These are phyloP conservation scores for Aspergillus aculeatus DNA, from an alignment of 2,329 filamentous ascomycete species.

Conservation along the genomic window DNA sequence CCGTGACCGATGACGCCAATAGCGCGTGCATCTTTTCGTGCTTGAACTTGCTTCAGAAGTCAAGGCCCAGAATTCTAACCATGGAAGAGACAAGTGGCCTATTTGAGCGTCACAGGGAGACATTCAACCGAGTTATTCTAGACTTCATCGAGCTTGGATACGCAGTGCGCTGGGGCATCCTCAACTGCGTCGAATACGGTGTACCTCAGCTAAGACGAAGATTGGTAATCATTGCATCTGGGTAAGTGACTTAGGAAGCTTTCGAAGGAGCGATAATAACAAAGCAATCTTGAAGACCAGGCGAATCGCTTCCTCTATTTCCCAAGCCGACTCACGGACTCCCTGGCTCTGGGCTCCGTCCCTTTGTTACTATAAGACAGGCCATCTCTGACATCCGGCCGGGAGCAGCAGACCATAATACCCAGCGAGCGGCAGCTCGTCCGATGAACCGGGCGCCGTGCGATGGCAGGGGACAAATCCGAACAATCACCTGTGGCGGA, in stretches of 20 bases:
- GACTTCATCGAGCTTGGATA: slow-evolving; percentile 66
- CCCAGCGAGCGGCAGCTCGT: slow-evolving; percentile 24
- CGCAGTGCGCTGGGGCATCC: slow-evolving; percentile 66
- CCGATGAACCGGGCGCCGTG: slow-evolving; percentile 38
- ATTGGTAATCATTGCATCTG: slow-evolving; percentile 54
- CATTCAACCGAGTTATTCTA: slow-evolving; percentile 60
- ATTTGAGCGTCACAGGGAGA: slow-evolving; percentile 52
- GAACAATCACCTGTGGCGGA: slow-evolving; percentile 63
- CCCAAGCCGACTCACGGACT: slow-evolving; percentile 60
- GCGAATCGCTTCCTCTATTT: slow-evolving; percentile 67
- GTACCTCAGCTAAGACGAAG: slow-evolving; percentile 51
- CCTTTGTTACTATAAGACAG: slow-evolving; percentile 43
- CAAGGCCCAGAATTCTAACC: slow-evolving; percentile 68
- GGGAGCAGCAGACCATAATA: slow-evolving; percentile 45
- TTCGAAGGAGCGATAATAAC: not conserved
- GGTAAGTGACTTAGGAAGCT: slow-evolving; percentile 38
- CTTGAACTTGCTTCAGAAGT: slow-evolving; percentile 55
- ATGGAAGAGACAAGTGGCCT: slow-evolving; percentile 78
- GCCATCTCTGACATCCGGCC: slow-evolving; percentile 43
- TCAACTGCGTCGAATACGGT: slow-evolving; percentile 52
- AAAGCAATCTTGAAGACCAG: slow-evolving; percentile 53
- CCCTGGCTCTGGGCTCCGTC: slow-evolving; percentile 29
- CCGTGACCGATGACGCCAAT: slow-evolving; percentile 65
- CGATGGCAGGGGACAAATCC: slow-evolving; percentile 50
- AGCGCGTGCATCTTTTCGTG: slow-evolving; percentile 54